phyloP scores from a whole-genome alignment of 2,329 filamentous ascomycete genomes.

The Clarireedia sp. region DNA sequence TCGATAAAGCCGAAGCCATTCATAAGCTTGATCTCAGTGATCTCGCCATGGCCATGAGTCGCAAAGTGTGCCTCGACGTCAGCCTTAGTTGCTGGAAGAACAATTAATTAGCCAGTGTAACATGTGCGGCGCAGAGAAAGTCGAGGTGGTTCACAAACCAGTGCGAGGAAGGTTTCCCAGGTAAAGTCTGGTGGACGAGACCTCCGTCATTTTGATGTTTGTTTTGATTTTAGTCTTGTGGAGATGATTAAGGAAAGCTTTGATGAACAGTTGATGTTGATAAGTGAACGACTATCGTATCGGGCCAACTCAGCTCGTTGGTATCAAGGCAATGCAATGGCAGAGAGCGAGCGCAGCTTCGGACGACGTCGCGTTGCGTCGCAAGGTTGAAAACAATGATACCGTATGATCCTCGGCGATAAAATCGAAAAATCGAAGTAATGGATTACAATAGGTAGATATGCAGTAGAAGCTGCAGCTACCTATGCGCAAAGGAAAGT shows the following conservation, averaged over 20 bases:
- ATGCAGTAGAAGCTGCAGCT: constrained; percentile 8
- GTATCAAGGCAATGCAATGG: no score
- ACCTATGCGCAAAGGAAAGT: constrained; percentile 11
- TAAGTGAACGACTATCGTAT: no score
- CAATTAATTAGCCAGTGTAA: constrained; percentile 7
- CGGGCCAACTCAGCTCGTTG: no score
- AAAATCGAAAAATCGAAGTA: background rate
- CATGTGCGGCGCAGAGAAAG: background rate
- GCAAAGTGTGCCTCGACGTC: constrained; percentile 95
- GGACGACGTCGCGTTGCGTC: constrained; percentile 1
- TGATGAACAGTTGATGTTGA: background rate
- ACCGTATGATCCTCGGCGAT: background rate
- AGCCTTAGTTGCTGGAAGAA: constrained; percentile 75
- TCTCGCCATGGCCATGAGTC: constrained; percentile 92
- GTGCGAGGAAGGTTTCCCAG: constrained; percentile 94
- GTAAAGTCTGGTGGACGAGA: constrained; percentile 92
- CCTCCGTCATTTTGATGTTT: constrained; percentile 58
- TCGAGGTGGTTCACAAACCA: constrained; percentile 51
- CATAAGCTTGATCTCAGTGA: constrained; percentile 99
- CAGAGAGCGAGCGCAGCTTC: background rate
- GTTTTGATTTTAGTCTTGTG: background rate
- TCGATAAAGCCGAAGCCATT: constrained; percentile 99
- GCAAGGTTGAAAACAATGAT: background rate
- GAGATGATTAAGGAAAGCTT: background rate
- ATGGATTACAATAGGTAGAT: background rate